phyloP scores from a whole-genome alignment of 1,284 basidiomycete genomes.

The Earliella scabrosa region DNA sequence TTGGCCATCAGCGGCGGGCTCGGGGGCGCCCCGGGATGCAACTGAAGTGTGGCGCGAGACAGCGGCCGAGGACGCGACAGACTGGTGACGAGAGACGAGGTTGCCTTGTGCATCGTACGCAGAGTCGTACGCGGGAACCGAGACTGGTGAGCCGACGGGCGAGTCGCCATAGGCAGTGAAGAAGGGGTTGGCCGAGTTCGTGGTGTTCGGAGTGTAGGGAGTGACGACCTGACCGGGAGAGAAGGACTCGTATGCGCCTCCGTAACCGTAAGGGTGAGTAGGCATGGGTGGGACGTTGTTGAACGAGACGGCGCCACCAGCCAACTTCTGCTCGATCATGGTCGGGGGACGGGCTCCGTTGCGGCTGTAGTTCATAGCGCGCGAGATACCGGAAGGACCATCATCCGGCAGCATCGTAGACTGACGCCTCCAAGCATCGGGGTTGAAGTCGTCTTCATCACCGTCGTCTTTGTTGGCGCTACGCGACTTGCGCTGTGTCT shows the following conservation, averaged over 20 bases:
- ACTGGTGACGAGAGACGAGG: slow-evolving; percentile 29
- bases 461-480: slow-evolving; percentile 40
- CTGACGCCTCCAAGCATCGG: slow-evolving; percentile 58
- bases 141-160: slow-evolving; percentile 36
- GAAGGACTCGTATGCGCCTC: slow-evolving; percentile 32
- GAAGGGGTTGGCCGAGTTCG: slow-evolving; percentile 38
- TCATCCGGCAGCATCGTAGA: slow-evolving; percentile 63
- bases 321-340: slow-evolving; percentile 41
- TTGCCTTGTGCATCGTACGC: slow-evolving; percentile 29
- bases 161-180: slow-evolving; percentile 39
- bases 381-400: slow-evolving; percentile 30
- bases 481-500: slow-evolving; percentile 46
- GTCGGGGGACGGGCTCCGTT: slow-evolving; percentile 28
- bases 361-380: slow-evolving; percentile 19
- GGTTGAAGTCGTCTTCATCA: slow-evolving; percentile 49
- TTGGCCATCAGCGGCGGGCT: slow-evolving; percentile 36
- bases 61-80: slow-evolving; percentile 20
- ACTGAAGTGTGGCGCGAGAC: slow-evolving; percentile 23
- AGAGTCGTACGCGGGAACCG: slow-evolving; percentile 32
- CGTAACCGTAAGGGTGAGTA: slow-evolving; percentile 23
- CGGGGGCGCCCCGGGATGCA: slow-evolving; percentile 4
- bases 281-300: slow-evolving; percentile 11
- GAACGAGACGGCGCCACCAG: slow-evolving; percentile 14
- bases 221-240: slow-evolving; percentile 25
- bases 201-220: slow-evolving; percentile 23